Percentiles rank a stretch among this genome's conserved stretches.
Conservation (phyloP, 768 basidiomycete species). For the Phylloporus scabripes region DNA sequence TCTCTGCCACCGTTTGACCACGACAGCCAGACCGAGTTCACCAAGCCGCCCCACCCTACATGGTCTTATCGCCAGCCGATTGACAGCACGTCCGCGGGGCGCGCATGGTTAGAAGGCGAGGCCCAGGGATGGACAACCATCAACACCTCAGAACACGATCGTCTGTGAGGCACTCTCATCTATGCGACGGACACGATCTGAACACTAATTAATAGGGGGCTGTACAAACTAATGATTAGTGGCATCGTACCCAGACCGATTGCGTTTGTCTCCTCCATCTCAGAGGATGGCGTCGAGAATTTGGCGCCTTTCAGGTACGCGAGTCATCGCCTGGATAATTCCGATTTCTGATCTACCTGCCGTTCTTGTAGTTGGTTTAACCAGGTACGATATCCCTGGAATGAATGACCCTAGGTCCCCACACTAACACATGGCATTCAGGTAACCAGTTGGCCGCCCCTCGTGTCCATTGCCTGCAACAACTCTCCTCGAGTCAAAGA, state of each 20-base stretch:
- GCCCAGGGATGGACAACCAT: conserved; percentile 32
- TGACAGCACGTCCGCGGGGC: conserved; percentile 25
- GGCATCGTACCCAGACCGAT: conserved; percentile 43
- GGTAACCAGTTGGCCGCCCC: conserved; percentile 22
- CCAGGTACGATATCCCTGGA: conserved; percentile 11
- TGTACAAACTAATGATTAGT: conserved; percentile 34
- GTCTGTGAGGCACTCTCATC: conserved; percentile 15
- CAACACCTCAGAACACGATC: conserved; percentile 27
- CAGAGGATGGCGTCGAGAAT: conserved; percentile 32
- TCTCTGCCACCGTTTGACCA: conserved; percentile 28
- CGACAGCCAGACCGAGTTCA: conserved; percentile 16
- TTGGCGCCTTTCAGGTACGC: conserved; percentile 40
- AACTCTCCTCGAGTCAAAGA: conserved; percentile 33
- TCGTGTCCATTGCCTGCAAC: conserved; percentile 35
- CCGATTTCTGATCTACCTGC: background rate
- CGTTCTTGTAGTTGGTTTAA: conserved; percentile 24
- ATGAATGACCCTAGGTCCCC: background rate
- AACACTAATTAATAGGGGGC: conserved; percentile 8
- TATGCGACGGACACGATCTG: background rate
- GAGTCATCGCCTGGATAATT: background rate
- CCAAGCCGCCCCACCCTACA: conserved; percentile 27
- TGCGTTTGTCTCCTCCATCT: conserved; percentile 38
- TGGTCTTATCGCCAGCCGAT: conserved; percentile 31
- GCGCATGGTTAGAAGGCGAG: conserved; percentile 33
- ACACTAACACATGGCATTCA: background rate